phyloP scores from a whole-genome alignment of 2,329 filamentous ascomycete genomes.

The Scytalidium lignicola region DNA sequence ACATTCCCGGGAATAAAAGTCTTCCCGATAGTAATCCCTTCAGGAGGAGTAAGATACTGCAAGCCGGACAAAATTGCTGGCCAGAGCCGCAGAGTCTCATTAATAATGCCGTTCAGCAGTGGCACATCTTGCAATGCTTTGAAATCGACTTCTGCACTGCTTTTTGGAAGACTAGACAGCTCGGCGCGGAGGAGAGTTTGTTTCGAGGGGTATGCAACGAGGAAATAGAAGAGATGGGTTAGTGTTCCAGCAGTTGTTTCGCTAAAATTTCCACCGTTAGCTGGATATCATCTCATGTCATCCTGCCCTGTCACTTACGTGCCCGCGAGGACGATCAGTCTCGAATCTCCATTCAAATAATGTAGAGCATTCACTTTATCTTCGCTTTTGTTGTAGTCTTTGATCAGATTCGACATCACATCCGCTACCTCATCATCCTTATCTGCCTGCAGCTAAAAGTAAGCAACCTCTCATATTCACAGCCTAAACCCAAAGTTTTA shows the following conservation, averaged over 20 bases:
- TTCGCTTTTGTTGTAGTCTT: too few species aligned
- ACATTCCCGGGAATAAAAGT: conserved; percentile 2
- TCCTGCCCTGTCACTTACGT: conserved; percentile 6
- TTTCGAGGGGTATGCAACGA: conserved; percentile 10
- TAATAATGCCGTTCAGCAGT: conserved; percentile 28
- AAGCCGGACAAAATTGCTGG: conserved; percentile 30
- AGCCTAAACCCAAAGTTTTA: too few species aligned
- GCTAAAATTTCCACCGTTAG: conserved; percentile 11
- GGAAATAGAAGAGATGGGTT: conserved; percentile 33
- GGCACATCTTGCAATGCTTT: conserved; percentile 13
- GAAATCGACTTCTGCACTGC: too few species aligned
- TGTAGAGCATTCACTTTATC: too few species aligned
- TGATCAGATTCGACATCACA: neutral
- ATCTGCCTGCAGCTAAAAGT: too few species aligned
- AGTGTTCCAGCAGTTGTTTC: conserved; percentile 36
- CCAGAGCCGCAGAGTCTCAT: conserved; percentile 32
- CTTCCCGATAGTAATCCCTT: conserved; percentile 19
- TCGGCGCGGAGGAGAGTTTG: conserved; percentile 7
- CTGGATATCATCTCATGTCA: neutral
- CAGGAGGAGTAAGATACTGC: conserved; percentile 29
- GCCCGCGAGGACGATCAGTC: conserved; percentile 14
- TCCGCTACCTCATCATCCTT: too few species aligned
- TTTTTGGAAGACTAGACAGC: conserved; percentile 1
- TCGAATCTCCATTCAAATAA: conserved; percentile 8
- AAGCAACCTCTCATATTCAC: too few species aligned